A percentile compares a stretch with the other conserved stretches of the same genome.
These are phyloP conservation scores for Erodium moschatum DNA, from an alignment of 441 rosid species.

Conservation along the genomic window DNA sequence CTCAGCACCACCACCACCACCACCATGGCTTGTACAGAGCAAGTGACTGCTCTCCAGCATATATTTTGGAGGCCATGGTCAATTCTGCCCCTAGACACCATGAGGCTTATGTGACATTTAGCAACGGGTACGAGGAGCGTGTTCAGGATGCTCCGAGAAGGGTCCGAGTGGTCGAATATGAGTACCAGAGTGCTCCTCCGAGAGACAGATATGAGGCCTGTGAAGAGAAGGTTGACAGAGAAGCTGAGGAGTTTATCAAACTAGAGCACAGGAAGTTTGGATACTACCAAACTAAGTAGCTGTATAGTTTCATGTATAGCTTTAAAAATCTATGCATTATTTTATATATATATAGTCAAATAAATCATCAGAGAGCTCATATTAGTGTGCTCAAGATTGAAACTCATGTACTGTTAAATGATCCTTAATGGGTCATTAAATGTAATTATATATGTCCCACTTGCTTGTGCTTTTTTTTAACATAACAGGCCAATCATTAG, in stretches of 20 bases:
- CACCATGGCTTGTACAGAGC: neutral
- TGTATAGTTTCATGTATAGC: neutral
- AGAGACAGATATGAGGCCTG: neutral
- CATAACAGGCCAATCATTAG: no score
- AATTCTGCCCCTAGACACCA: neutral
- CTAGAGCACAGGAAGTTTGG: slow-evolving; percentile 4
- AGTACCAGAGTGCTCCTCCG: neutral
- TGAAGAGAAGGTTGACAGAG: neutral
- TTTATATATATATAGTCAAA: neutral
- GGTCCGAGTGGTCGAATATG: slow-evolving; percentile 8
- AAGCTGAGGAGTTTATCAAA: slow-evolving; percentile 3
- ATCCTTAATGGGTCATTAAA: no score
- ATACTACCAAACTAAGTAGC: neutral
- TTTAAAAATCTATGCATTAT: neutral
- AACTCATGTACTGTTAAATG: no score
- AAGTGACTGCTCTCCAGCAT: neutral
- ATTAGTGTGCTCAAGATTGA: neutral
- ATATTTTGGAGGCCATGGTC: slow-evolving; percentile 3
- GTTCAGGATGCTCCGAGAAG: neutral
- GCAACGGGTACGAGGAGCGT: neutral
- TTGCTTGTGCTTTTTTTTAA: no score
- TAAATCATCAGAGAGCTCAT: slow-evolving; percentile 1
- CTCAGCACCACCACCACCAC: neutral
- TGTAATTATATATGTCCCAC: no score
- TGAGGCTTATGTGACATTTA: neutral